Evolutionary conservation across 2,329 filamentous ascomycete genomes (phyloP).

Genomic region (Rasamsonia emersonii): DNA sequence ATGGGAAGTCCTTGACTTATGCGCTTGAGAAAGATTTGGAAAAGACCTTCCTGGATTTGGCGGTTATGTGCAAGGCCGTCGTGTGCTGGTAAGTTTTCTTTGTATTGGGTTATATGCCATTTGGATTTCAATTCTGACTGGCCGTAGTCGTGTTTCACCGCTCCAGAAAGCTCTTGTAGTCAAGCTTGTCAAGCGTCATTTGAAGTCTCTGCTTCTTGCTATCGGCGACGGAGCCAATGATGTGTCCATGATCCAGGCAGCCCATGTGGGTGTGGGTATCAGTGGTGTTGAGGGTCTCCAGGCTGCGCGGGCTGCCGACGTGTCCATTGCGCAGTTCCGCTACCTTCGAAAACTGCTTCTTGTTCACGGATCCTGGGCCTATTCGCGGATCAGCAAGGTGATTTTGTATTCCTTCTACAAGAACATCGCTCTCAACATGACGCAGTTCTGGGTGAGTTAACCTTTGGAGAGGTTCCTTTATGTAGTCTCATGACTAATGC

Average conservation of each 20-base stretch:
- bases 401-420: slow-evolving; percentile 99
- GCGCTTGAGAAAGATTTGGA: slow-evolving; percentile 91
- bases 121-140: slow-evolving; percentile 8
- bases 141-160: slow-evolving; percentile 75
- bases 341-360: slow-evolving; percentile 88
- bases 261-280: slow-evolving; percentile 95
- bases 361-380: slow-evolving; percentile 95
- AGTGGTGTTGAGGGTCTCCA: slow-evolving; percentile 95
- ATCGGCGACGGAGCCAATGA: slow-evolving; percentile 98
- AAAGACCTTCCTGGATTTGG: slow-evolving; percentile 84
- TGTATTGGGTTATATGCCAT: background rate
- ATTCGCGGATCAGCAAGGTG: slow-evolving; percentile 92
- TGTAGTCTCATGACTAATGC: slow-evolving; percentile 24
- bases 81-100: slow-evolving; percentile 60
- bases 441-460: slow-evolving; percentile 84
- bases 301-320: slow-evolving; percentile 89
- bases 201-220: slow-evolving; percentile 83
- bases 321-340: slow-evolving; percentile 91
- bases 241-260: slow-evolving; percentile 99
- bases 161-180: slow-evolving; percentile 96
- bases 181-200: slow-evolving; percentile 92
- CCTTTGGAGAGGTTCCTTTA: background rate
- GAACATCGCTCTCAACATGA: slow-evolving; percentile 98
- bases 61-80: slow-evolving; percentile 95
- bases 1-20: slow-evolving; percentile 89